These are phyloP conservation scores for Pseudonitzschia multiseries DNA, from an alignment of 108 stramenopile species.

Conservation along the genomic window DNA sequence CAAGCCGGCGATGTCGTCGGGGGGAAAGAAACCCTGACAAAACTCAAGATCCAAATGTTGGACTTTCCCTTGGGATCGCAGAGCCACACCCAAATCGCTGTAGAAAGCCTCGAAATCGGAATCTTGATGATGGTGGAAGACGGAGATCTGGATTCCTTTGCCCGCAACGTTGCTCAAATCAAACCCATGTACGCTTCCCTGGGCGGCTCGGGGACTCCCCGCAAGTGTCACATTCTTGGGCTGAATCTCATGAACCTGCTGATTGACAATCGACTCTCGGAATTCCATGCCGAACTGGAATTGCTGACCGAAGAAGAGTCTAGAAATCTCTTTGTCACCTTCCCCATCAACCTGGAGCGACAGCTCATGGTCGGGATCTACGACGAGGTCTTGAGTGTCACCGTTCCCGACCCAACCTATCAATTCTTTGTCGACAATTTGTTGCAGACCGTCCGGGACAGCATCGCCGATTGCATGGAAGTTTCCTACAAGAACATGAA, in stretches of 20 bases:
- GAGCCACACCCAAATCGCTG: constrained; percentile 41
- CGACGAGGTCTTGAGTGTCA: constrained; percentile 68
- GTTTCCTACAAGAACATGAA: constrained; percentile 75
- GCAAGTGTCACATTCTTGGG: constrained; percentile 77
- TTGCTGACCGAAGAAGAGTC: constrained; percentile 75
- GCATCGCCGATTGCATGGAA: constrained; percentile 88
- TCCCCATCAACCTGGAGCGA: constrained; percentile 83
- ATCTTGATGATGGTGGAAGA: constrained; percentile 74
- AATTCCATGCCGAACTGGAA: constrained; percentile 90
- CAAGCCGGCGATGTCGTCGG: constrained; percentile 63
- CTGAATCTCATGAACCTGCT: constrained; percentile 85
- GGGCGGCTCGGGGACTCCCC: constrained; percentile 28
- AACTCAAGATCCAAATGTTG: constrained; percentile 74
- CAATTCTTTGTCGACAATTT: constrained; percentile 77
- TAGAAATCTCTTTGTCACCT: constrained; percentile 57
- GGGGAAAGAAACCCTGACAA: constrained; percentile 57
- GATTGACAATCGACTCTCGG: constrained; percentile 85
- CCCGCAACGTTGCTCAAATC: constrained; percentile 78
- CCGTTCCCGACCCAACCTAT: constrained; percentile 75
- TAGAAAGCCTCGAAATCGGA: constrained; percentile 75
- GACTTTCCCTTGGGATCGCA: constrained; percentile 42
- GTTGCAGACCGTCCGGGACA: constrained; percentile 77
- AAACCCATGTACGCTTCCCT: constrained; percentile 64
- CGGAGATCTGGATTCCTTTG: constrained; percentile 83
- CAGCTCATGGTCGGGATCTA: constrained; percentile 88